Conservation (phyloP, 2,329 filamentous ascomycete genomes). For the Raffaelea deltoideospora region DNA sequence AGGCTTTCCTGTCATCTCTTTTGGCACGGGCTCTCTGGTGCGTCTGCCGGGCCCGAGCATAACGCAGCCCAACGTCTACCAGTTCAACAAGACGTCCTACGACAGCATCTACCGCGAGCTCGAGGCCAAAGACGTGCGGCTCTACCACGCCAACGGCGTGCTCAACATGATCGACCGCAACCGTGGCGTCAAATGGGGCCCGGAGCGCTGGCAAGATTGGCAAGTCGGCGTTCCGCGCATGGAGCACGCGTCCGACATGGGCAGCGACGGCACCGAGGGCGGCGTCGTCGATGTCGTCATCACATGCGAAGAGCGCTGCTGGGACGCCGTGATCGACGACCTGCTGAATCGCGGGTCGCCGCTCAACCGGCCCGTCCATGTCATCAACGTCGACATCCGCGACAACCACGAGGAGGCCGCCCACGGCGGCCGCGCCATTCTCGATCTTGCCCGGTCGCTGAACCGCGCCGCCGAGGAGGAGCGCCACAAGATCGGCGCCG, state of each 20-base stretch:
- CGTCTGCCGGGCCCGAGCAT: slow-evolving; percentile 84
- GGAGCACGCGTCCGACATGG: slow-evolving; percentile 61
- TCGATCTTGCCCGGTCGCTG: slow-evolving; percentile 75
- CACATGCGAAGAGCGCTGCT: slow-evolving; percentile 94
- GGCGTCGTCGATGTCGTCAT: slow-evolving; percentile 90
- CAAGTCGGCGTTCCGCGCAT: slow-evolving; percentile 69
- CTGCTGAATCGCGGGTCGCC: slow-evolving; percentile 71
- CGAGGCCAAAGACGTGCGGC: slow-evolving; percentile 63
- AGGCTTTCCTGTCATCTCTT: slow-evolving; percentile 90
- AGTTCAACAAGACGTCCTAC: slow-evolving; percentile 95
- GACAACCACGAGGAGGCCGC: slow-evolving; percentile 96
- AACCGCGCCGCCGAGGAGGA: slow-evolving; percentile 72
- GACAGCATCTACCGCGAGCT: slow-evolving; percentile 89
- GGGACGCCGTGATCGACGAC: slow-evolving; percentile 95
- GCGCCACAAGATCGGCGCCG: slow-evolving; percentile 46
- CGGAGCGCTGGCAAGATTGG: slow-evolving; percentile 98
- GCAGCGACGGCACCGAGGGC: slow-evolving; percentile 66
- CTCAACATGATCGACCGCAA: slow-evolving; percentile 94
- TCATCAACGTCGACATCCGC: slow-evolving; percentile 96
- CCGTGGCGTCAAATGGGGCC: slow-evolving; percentile 81
- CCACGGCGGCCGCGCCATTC: slow-evolving; percentile 76
- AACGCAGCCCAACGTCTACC: slow-evolving; percentile 89
- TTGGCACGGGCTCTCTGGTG: slow-evolving; percentile 89
- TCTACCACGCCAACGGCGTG: slow-evolving; percentile 86
- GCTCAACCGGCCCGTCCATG: slow-evolving; percentile 84